Evolutionary conservation across 345 rosid genomes (phyloP), one percentile per base, ranked within the genome.

Genomic region (Populus alba): DNA sequence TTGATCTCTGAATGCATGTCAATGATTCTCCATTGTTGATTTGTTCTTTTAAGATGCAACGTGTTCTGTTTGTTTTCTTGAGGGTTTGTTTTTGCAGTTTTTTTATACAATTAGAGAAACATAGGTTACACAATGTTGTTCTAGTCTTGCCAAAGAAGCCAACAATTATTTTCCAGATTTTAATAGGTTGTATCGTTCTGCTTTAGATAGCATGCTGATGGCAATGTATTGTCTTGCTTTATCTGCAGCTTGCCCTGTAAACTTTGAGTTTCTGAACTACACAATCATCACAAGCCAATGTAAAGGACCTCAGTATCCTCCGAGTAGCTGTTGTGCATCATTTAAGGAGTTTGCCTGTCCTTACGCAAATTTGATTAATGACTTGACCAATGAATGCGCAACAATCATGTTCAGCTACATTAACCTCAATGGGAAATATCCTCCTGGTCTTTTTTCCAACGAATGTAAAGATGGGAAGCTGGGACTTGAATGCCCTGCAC

Each of bases 371-470:
- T 71, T 67, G 29, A 0, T 81, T 23, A 81, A 73, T 62, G 84
- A 81, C 78, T 20, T 68, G 53, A 73, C 81, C 20, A 81, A 61
- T 73, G 81, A 77, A 22, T 81, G 84, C n/a, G 84, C 84, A 15
- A 61, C 81, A 59, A 81, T 49, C 57, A 77, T 81, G 84, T 81
- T 81, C 72, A 73, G 78, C 75, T 81, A 81, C 78, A 81, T 81
- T 43, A 77, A 81, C 72, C 81, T 81, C 37, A 73, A 81, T n/a
- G 84, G 84, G 41, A 80, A 75, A 25, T 80, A 80, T 41, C 78
- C 82, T 3, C 78, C 82, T 61, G 82, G 82, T 68, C 78, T 80
- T 35, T 80, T 80, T 25, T 71, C 78, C 29, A 75, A 37, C 35
- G 53, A 47, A 23, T 80, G 82, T 71, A 55, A 7, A 31, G 82